Evolutionary conservation across 2,329 filamentous ascomycete species (phyloP).

Genomic region (Graphilbum fragrans): DNA sequence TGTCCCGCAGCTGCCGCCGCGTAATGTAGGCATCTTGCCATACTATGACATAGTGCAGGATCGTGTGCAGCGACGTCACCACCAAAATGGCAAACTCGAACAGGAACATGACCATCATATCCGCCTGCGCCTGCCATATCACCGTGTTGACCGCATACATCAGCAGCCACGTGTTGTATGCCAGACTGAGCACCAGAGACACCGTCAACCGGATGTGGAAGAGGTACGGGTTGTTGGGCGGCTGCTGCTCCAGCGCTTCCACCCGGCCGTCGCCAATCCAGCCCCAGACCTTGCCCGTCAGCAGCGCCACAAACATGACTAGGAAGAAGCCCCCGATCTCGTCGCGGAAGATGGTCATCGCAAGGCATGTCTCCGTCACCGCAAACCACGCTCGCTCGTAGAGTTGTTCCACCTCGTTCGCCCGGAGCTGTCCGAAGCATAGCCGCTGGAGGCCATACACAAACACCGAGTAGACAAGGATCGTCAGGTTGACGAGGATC

Average conservation of each 20-base stretch:
- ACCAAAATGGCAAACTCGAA: constrained; percentile 90
- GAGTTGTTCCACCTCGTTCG: constrained; percentile 91
- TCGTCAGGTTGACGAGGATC: constrained; percentile 84
- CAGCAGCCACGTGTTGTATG: constrained; percentile 72
- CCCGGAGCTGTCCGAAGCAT: constrained; percentile 80
- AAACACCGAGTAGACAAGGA: constrained; percentile 68
- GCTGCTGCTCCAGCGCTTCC: constrained; percentile 90
- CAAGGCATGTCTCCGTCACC: constrained; percentile 88
- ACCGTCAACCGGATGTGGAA: constrained; percentile 76
- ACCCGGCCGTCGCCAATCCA: constrained; percentile 96
- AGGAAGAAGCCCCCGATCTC: constrained; percentile 92
- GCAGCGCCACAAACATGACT: constrained; percentile 86
- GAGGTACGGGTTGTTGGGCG: constrained; percentile 72
- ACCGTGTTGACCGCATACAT: constrained; percentile 73
- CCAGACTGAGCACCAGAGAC: constrained; percentile 66
- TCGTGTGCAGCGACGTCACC: constrained; percentile 69
- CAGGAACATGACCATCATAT: constrained; percentile 99
- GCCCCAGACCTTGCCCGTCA: constrained; percentile 94
- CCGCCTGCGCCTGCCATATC: constrained; percentile 75
- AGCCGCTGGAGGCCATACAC: constrained; percentile 81
- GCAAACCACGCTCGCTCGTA: constrained; percentile 98
- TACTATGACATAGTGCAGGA: constrained; percentile 65
- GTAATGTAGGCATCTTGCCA: constrained; percentile 67
- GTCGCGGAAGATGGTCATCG: constrained; percentile 96
- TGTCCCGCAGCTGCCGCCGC: constrained; percentile 58